These are phyloP conservation scores for Murraya paniculata DNA, from an alignment of 345 rosid species.

Conservation along the genomic window DNA sequence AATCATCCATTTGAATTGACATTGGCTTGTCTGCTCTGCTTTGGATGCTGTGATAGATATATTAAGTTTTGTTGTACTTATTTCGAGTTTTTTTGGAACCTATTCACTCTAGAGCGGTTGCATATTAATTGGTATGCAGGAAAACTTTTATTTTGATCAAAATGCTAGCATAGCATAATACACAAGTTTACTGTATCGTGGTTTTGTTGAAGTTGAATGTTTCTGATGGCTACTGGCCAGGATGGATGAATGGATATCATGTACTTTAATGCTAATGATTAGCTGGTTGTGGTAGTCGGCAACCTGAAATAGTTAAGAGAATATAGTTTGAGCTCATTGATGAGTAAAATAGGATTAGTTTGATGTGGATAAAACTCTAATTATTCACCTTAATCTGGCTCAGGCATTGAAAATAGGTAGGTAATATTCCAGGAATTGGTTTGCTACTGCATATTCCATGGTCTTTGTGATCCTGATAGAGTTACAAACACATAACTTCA, in stretches of 20 bases:
- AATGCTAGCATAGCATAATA: background rate
- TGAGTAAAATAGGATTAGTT: background rate
- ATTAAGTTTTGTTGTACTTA: background rate
- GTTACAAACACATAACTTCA: background rate
- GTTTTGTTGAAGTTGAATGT: background rate
- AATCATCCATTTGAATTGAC: background rate
- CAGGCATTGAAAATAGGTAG: background rate
- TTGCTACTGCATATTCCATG: background rate
- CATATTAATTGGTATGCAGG: background rate
- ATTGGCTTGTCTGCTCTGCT: background rate
- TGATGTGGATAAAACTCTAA: background rate
- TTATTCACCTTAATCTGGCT: background rate
- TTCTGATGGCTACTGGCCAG: background rate
- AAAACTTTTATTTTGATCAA: background rate
- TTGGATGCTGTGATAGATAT: background rate
- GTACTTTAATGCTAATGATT: background rate
- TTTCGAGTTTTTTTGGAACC: background rate
- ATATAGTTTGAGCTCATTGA: background rate
- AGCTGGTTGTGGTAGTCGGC: background rate
- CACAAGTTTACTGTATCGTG: background rate
- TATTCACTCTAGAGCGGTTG: background rate
- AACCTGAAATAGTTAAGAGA: background rate
- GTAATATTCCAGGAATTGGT: background rate
- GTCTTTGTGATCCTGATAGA: background rate
- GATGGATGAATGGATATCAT: background rate